Conservation (phyloP, 1,284 basidiomycete genomes). For the Ganoderma multipileum region DNA sequence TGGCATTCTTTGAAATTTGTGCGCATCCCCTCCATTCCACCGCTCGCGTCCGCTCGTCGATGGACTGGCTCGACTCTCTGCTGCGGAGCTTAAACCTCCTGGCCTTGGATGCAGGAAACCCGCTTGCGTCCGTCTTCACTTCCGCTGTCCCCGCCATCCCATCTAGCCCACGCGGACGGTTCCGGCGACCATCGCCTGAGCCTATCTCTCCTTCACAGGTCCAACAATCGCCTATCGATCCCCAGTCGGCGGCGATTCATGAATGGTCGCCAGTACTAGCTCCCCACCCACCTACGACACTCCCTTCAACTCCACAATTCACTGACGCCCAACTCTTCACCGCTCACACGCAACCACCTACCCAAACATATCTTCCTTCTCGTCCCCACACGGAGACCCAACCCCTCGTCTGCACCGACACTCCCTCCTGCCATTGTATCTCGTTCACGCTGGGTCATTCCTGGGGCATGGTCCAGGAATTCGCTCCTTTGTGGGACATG, state of each 20-base stretch:
- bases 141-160: conserved; percentile 48
- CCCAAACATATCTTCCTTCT: neutral
- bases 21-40: conserved; percentile 66
- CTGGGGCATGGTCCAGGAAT: conserved; percentile 56
- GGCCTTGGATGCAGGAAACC: conserved; percentile 50
- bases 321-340: neutral
- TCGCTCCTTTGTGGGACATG: conserved; percentile 67
- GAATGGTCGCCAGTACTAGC: conserved; percentile 1
- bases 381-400: conserved; percentile 1
- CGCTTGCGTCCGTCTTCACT: conserved; percentile 53
- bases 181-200: neutral
- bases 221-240: neutral
- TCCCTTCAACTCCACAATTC: neutral
- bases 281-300: neutral
- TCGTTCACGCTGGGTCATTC: conserved; percentile 56
- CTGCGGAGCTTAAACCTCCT: conserved; percentile 67
- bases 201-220: neutral
- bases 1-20: conserved; percentile 75
- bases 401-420: neutral
- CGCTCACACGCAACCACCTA: neutral
- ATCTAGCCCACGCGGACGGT: neutral
- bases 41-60: conserved; percentile 59
- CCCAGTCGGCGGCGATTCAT: neutral
- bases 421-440: conserved; percentile 54
- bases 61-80: conserved; percentile 69